These are phyloP conservation scores for Sporothrix humicola DNA, from an alignment of 2,329 filamentous ascomycete species.

Conservation along the genomic window DNA sequence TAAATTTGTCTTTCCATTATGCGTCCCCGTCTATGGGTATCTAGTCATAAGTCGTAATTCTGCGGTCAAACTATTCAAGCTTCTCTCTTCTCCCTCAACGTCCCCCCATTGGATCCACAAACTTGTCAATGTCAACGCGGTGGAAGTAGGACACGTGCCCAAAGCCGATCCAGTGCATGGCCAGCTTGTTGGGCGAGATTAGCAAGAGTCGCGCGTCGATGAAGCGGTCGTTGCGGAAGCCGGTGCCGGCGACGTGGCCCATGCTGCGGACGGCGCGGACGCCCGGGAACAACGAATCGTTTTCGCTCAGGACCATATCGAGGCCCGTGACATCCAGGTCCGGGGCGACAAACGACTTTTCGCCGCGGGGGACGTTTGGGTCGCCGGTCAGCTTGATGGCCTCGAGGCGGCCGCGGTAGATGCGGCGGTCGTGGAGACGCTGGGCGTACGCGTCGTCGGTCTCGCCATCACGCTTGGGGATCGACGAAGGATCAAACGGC, in stretches of 20 bases:
- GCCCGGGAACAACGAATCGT: conserved; percentile 73
- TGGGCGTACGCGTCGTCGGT: conserved; percentile 53
- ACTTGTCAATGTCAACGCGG: conserved; percentile 63
- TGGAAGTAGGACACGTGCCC: conserved; percentile 66
- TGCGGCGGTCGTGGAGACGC: conserved; percentile 53
- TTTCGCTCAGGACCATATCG: conserved; percentile 67
- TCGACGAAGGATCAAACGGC: conserved; percentile 46
- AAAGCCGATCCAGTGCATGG: conserved; percentile 78
- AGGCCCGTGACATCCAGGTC: conserved; percentile 74
- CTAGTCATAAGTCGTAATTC: too few species aligned
- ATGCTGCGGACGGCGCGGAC: conserved; percentile 72
- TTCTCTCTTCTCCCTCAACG: too few species aligned
- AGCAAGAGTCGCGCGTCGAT: conserved; percentile 79
- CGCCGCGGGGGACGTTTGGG: conserved; percentile 83
- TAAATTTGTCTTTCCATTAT: too few species aligned
- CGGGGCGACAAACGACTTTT: conserved; percentile 79
- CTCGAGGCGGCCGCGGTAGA: conserved; percentile 72
- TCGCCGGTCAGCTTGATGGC: conserved; percentile 94
- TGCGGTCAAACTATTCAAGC: too few species aligned
- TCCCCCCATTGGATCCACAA: conserved; percentile 40
- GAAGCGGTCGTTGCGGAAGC: conserved; percentile 57
- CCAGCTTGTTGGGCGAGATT: conserved; percentile 75
- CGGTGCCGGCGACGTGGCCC: conserved; percentile 29
- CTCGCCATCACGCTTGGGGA: conserved; percentile 49
- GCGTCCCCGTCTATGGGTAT: too few species aligned